phyloP scores from a whole-genome alignment of 163 green algal species.

The Chlorella variabilis region DNA sequence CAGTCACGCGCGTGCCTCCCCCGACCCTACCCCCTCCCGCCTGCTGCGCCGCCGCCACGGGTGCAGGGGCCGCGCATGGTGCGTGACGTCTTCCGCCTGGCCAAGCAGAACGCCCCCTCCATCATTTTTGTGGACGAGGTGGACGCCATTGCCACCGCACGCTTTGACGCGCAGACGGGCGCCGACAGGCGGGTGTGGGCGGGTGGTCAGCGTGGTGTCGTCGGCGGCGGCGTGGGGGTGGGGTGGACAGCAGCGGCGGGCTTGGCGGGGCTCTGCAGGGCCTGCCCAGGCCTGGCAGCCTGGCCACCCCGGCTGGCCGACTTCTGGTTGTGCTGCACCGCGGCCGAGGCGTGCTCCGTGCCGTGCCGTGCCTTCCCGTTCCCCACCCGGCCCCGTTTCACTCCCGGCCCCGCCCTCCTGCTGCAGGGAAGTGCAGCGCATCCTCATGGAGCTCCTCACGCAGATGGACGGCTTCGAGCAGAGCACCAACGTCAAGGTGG shows the following conservation, averaged over 20 bases:
- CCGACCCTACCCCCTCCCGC: not conserved
- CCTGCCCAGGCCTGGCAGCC: too few species aligned
- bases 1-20: not conserved
- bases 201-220: not conserved
- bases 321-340: too few species aligned
- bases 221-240: not conserved
- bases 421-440: constrained; percentile 94
- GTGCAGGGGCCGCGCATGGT: constrained; percentile 98
- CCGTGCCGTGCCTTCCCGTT: too few species aligned
- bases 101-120: constrained; percentile 97
- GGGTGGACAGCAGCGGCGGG: not conserved
- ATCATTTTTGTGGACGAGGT: constrained; percentile 99
- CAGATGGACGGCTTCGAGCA: constrained; percentile 99
- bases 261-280: too few species aligned
- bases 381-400: too few species aligned
- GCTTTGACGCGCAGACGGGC: constrained; percentile 97
- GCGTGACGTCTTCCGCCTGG: constrained; percentile 98
- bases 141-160: constrained; percentile 97
- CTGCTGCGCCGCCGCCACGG: not conserved
- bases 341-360: too few species aligned
- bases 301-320: too few species aligned
- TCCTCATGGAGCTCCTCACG: constrained; percentile 99
- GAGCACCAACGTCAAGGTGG: constrained; percentile 97
- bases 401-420: too few species aligned
- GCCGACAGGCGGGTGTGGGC: constrained; percentile 65